Percentiles rank a stretch among this genome's conserved stretches.
These are phyloP conservation scores for Handroanthus guayacan DNA, from an alignment of 257 asterid genomes.

Conservation along the genomic window DNA sequence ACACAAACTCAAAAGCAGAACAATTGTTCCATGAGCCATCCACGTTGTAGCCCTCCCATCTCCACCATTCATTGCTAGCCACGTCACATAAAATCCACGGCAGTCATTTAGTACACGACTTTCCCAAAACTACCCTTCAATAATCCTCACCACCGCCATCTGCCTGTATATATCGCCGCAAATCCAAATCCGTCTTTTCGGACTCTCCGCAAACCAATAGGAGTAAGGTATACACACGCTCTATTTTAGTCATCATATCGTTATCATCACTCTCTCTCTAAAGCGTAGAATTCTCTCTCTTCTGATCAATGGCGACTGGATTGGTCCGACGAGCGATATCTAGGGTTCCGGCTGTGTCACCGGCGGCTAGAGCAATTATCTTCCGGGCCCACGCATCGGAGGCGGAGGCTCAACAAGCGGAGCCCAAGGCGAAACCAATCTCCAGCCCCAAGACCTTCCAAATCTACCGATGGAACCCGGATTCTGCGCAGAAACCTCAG, in stretches of 20 bases:
- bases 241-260: background rate
- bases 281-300: background rate
- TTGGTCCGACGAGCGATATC: constrained; percentile 75
- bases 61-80: constrained; percentile 37
- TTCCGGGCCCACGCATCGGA: constrained; percentile 64
- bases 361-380: constrained; percentile 55
- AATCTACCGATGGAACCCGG: constrained; percentile 97
- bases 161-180: background rate
- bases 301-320: constrained; percentile 75
- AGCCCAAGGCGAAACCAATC: constrained; percentile 44
- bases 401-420: constrained; percentile 58
- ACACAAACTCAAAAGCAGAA: constrained; percentile 23
- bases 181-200: constrained; percentile 44
- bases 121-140: constrained; percentile 34
- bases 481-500: constrained; percentile 72
- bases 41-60: constrained; percentile 38
- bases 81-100: constrained; percentile 36
- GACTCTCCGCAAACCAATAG: constrained; percentile 1
- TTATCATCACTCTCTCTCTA: background rate
- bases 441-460: constrained; percentile 73
- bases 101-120: background rate
- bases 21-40: constrained; percentile 31
- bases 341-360: constrained; percentile 53
- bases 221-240: constrained; percentile 41
- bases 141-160: constrained; percentile 2